Evolutionary conservation across 2,329 filamentous ascomycete species (phyloP).

Genomic region (Orbilia oligospora): DNA sequence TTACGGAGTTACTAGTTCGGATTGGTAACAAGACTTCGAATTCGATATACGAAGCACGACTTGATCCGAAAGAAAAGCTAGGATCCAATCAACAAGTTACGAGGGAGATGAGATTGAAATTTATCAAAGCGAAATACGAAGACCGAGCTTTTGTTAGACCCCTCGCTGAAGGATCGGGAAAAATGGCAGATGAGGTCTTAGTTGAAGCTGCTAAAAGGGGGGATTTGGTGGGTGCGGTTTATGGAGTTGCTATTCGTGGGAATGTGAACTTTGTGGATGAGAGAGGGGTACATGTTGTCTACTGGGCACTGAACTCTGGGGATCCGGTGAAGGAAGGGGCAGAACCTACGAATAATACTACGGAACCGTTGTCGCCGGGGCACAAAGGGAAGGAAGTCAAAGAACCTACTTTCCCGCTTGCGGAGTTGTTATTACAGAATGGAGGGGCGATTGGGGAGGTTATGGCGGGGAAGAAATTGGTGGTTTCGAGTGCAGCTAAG

Average conservation of each 20-base stretch:
- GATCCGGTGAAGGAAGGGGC: conserved; percentile 73
- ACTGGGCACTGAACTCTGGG: conserved; percentile 89
- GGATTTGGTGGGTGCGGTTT: conserved; percentile 92
- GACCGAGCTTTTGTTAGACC: conserved; percentile 79
- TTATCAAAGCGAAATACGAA: conserved; percentile 95
- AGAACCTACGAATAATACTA: conserved; percentile 5
- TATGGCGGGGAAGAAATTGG: conserved; percentile 76
- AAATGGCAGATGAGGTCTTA: conserved; percentile 85
- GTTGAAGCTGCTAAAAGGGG: conserved; percentile 95
- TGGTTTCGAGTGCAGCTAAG: conserved; percentile 83
- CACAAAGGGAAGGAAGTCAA: conserved; percentile 69
- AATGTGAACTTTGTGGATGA: conserved; percentile 90
- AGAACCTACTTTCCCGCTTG: conserved; percentile 83
- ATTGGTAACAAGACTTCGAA: conserved; percentile 96
- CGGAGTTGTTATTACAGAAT: conserved; percentile 92
- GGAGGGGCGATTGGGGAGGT: conserved; percentile 82
- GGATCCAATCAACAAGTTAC: conserved; percentile 76
- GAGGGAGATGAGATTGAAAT: conserved; percentile 90
- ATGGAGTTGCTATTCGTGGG: conserved; percentile 86
- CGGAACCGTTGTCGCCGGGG: conserved; percentile 63
- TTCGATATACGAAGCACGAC: conserved; percentile 92
- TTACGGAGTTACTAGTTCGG: conserved; percentile 90
- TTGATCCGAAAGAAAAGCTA: conserved; percentile 82
- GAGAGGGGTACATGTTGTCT: conserved; percentile 88
- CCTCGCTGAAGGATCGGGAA: background rate